Conservation (phyloP, 768 basidiomycete species). For the Tricholoma bakamatsutake region DNA sequence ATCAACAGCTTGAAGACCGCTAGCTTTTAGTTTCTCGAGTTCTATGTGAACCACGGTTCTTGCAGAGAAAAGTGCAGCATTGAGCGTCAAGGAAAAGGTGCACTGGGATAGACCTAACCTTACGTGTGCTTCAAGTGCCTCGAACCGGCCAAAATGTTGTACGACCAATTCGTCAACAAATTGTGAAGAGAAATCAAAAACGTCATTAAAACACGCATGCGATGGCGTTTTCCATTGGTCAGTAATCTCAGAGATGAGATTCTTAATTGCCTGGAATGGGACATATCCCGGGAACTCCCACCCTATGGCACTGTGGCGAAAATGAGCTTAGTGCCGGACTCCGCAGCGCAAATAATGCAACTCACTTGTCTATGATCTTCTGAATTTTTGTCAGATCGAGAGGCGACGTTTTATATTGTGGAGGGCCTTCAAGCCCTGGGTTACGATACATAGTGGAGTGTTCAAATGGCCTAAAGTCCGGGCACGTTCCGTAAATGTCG, state of each 20-base stretch:
- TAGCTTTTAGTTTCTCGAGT: not conserved
- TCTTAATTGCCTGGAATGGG: conserved; percentile 29
- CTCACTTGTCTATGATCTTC: conserved; percentile 24
- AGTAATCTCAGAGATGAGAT: conserved; percentile 22
- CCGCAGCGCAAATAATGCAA: not conserved
- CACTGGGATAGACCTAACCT: conserved; percentile 12
- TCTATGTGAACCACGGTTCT: not conserved
- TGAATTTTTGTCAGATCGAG: conserved; percentile 20
- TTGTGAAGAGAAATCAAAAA: conserved; percentile 6
- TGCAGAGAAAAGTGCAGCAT: not conserved
- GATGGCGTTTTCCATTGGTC: conserved; percentile 24
- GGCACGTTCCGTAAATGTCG: conserved; percentile 27
- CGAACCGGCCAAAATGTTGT: conserved; percentile 26
- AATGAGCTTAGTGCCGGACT: not conserved
- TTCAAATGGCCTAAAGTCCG: conserved; percentile 28
- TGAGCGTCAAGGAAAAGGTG: not conserved
- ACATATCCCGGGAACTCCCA: conserved; percentile 33
- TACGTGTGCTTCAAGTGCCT: conserved; percentile 20
- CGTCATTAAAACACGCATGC: conserved; percentile 24
- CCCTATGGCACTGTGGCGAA: conserved; percentile 22
- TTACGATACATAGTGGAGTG: conserved; percentile 19
- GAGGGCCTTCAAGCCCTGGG: conserved; percentile 19
- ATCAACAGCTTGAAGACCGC: not conserved
- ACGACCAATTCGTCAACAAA: conserved; percentile 17
- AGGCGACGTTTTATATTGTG: not conserved